These are phyloP conservation scores for Hypoxylon sp. DNA, from an alignment of 2,329 filamentous ascomycete genomes.

Conservation along the genomic window DNA sequence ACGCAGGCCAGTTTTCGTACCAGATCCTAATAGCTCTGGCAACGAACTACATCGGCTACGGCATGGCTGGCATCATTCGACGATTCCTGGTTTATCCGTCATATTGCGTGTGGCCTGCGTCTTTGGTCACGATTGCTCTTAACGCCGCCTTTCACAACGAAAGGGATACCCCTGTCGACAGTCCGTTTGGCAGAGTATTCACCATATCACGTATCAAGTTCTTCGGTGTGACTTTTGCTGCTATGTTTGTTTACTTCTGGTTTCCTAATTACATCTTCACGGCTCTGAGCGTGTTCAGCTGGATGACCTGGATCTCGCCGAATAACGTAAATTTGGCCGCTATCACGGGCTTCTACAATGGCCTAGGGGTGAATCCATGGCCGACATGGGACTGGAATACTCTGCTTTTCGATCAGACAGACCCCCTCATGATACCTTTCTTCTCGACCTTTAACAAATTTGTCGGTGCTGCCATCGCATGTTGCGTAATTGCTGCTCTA, in stretches of 20 bases:
- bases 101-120: slow-evolving; percentile 66
- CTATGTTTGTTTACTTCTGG: slow-evolving; percentile 68
- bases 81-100: slow-evolving; percentile 68
- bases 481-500: slow-evolving; percentile 68
- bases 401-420: slow-evolving; percentile 45
- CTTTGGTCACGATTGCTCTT: slow-evolving; percentile 63
- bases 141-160: slow-evolving; percentile 65
- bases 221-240: slow-evolving; percentile 60
- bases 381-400: slow-evolving; percentile 61
- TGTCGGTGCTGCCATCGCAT: slow-evolving; percentile 69
- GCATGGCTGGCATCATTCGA: slow-evolving; percentile 64
- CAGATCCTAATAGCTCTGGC: slow-evolving; percentile 66
- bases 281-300: slow-evolving; percentile 64
- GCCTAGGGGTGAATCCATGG: slow-evolving; percentile 56
- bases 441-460: slow-evolving; percentile 75
- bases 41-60: slow-evolving; percentile 70
- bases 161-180: slow-evolving; percentile 55
- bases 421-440: slow-evolving; percentile 60
- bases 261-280: slow-evolving; percentile 66
- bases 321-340: slow-evolving; percentile 54
- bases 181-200: slow-evolving; percentile 60
- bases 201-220: slow-evolving; percentile 62
- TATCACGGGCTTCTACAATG: slow-evolving; percentile 55
- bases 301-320: slow-evolving; percentile 68
- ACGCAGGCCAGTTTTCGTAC: slow-evolving; percentile 64